Conservation (phyloP, 225 moss, liverwort and hornwort genomes). For the Straminergon stramineum region DNA sequence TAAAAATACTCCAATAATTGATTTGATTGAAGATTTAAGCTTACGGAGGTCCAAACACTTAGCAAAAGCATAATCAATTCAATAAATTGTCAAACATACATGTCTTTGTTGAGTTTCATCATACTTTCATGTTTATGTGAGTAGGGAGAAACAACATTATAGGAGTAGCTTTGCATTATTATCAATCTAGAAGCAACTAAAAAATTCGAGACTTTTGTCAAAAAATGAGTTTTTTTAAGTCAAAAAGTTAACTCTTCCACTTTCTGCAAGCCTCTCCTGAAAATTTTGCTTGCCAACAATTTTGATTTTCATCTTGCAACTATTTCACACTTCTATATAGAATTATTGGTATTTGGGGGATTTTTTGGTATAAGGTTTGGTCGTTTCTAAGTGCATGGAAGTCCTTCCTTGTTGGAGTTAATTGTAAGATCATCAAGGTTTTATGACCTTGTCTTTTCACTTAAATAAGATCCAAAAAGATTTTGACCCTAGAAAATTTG, state of each 20-base stretch:
- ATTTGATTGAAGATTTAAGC: background rate
- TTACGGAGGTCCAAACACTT: background rate
- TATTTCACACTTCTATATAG: background rate
- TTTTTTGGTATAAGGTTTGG: background rate
- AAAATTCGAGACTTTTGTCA: background rate
- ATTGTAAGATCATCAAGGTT: rapidly evolving
- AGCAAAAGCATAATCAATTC: background rate
- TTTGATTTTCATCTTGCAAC: background rate
- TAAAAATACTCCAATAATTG: background rate
- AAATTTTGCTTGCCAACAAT: rapidly evolving
- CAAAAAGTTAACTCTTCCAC: rapidly evolving
- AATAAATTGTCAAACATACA: background rate
- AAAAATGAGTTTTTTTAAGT: background rate
- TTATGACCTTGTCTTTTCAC: background rate
- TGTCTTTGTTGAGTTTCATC: background rate
- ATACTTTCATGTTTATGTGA: background rate
- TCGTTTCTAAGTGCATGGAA: rapidly evolving
- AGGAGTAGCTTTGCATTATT: background rate
- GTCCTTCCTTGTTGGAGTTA: background rate
- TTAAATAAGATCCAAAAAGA: background rate
- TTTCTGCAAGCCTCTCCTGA: rapidly evolving
- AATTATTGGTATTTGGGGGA: background rate
- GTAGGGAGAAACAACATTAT: background rate
- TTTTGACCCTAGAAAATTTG: background rate
- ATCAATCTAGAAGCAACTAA: background rate